Evolutionary conservation across 1,139 yeast genomes (phyloP).

Genomic region (Blastobotrys indianensis): DNA sequence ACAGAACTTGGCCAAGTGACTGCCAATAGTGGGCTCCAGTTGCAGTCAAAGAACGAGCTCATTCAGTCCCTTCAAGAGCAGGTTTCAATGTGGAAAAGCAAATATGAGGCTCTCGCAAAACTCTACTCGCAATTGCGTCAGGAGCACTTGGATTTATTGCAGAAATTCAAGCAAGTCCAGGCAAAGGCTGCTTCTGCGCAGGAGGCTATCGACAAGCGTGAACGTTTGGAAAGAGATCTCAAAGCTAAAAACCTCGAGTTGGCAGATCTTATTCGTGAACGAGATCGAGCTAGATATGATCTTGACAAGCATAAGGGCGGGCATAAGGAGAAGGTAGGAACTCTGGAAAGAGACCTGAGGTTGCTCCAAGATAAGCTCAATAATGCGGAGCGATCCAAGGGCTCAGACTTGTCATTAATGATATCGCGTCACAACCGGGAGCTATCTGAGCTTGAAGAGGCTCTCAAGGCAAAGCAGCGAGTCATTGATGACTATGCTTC

Average conservation of each 20-base stretch:
- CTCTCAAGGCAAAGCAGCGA: constrained; percentile 35
- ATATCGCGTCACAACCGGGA: constrained; percentile 56
- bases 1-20: constrained; percentile 59
- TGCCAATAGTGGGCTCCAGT: constrained; percentile 64
- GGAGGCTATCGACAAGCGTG: constrained; percentile 82
- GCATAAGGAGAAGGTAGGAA: constrained; percentile 63
- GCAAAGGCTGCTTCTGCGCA: constrained; percentile 91
- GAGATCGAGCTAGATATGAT: constrained; percentile 84
- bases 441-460: constrained; percentile 35
- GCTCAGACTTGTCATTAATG: constrained; percentile 57
- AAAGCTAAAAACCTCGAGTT: constrained; percentile 81
- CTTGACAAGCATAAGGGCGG: constrained; percentile 65
- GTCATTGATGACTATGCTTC: constrained; percentile 30
- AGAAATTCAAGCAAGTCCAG: constrained; percentile 77
- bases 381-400: constrained; percentile 61
- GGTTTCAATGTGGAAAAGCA: constrained; percentile 70
- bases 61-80: constrained; percentile 68
- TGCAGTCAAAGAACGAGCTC: constrained; percentile 73
- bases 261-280: constrained; percentile 83
- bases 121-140: constrained; percentile 86
- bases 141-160: constrained; percentile 76
- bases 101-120: constrained; percentile 86
- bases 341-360: constrained; percentile 59
- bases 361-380: constrained; percentile 55
- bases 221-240: constrained; percentile 74